phyloP scores from a whole-genome alignment of 805 yeast genomes.

The Wickerhamiella sergipiensis region DNA sequence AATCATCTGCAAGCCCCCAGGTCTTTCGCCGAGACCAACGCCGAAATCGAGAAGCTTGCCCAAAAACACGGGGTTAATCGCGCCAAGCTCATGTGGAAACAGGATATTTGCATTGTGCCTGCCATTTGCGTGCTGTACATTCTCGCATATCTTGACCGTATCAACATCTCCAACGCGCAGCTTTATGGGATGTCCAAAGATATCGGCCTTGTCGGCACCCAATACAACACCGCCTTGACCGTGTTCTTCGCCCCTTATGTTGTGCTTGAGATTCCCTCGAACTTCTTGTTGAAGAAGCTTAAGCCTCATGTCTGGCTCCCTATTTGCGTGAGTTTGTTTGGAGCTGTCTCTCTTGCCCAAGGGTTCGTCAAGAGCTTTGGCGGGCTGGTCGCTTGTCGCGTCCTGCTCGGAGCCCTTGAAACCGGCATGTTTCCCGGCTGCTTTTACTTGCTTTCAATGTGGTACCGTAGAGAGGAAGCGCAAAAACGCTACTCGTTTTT shows the following conservation, averaged over 20 bases:
- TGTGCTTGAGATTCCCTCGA: constrained; percentile 49
- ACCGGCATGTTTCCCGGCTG: constrained; percentile 65
- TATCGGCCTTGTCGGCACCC: constrained; percentile 40
- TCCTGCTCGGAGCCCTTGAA: constrained; percentile 54
- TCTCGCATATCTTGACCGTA: constrained; percentile 67
- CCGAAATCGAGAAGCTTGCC: constrained; percentile 26
- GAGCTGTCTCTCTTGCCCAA: constrained; percentile 49
- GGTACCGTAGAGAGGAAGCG: constrained; percentile 52
- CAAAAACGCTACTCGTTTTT: constrained; percentile 57
- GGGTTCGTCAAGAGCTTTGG: constrained; percentile 50
- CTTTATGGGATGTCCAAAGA: constrained; percentile 52
- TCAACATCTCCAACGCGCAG: constrained; percentile 70
- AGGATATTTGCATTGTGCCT: constrained; percentile 59
- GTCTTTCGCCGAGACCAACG: not conserved
- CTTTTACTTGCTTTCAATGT: constrained; percentile 53
- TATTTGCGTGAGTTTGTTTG: constrained; percentile 44
- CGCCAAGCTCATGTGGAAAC: constrained; percentile 42
- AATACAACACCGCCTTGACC: constrained; percentile 51
- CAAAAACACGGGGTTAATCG: constrained; percentile 38
- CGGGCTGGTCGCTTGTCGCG: constrained; percentile 46
- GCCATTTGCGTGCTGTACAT: constrained; percentile 62
- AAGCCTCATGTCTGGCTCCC: constrained; percentile 55
- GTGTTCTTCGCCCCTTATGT: constrained; percentile 63
- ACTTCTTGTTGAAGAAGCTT: constrained; percentile 43
- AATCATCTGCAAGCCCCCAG: not conserved